phyloP scores from a whole-genome alignment of 2,329 filamentous ascomycete species.

The Mycosphaerelloides madeirae region DNA sequence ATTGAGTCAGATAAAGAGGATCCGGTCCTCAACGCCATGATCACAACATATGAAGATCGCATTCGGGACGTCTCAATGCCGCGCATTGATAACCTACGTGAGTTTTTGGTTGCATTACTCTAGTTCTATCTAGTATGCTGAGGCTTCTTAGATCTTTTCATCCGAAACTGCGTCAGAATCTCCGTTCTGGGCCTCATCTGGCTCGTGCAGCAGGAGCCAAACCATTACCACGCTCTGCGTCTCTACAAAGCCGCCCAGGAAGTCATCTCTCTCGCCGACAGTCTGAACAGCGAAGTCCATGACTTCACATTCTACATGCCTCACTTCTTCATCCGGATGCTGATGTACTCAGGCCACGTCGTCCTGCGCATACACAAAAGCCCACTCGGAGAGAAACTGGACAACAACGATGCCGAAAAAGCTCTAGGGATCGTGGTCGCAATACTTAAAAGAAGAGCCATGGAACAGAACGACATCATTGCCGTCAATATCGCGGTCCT shows the following conservation, averaged over 20 bases:
- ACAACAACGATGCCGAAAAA: constrained; percentile 2
- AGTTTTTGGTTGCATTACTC: not conserved
- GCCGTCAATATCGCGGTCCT: constrained; percentile 1
- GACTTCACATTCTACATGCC: constrained; percentile 6
- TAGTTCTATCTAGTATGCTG: not conserved
- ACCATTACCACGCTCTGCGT: constrained; percentile 3
- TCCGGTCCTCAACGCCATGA: constrained; percentile 3
- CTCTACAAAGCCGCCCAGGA: constrained; percentile 4
- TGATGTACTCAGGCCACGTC: constrained; percentile 1
- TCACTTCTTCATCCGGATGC: constrained; percentile 1
- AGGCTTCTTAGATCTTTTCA: constrained; percentile 1
- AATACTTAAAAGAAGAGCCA: constrained; percentile 1
- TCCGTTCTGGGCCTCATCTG: constrained; percentile 2
- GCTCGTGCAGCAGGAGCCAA: constrained; percentile 3
- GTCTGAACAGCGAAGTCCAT: constrained; percentile 1
- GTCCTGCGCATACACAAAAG: constrained; percentile 4
- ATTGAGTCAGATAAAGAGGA: constrained; percentile 1
- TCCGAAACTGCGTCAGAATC: constrained; percentile 1
- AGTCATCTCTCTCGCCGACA: not conserved
- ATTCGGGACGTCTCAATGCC: constrained; percentile 3
- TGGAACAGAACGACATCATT: constrained; percentile 1
- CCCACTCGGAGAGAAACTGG: constrained; percentile 3
- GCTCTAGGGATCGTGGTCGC: constrained; percentile 1
- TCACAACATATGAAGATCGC: constrained; percentile 1
- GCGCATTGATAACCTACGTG: constrained; percentile 1